These are phyloP conservation scores for Rhodotorula kratochvilovae DNA, from an alignment of 768 basidiomycete genomes.

Conservation along the genomic window DNA sequence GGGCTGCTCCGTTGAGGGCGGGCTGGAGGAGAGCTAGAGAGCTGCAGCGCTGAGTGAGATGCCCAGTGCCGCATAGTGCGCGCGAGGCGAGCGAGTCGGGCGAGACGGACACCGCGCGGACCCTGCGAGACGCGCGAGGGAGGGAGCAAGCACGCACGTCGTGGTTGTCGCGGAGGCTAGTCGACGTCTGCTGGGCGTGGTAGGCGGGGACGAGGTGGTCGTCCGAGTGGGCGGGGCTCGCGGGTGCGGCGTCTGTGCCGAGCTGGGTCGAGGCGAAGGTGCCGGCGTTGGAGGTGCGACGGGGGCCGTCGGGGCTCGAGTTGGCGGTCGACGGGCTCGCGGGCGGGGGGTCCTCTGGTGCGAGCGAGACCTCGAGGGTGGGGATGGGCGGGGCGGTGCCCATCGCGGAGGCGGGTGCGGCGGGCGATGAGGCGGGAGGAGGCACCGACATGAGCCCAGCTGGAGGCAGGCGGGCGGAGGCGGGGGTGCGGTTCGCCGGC, in stretches of 20 bases:
- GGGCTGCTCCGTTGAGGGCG: too few relatives aligned
- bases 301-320: background rate
- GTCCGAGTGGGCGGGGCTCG: slow-evolving; percentile 15
- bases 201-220: slow-evolving; percentile 1
- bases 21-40: too few relatives aligned
- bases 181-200: background rate
- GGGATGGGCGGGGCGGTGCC: background rate
- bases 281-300: background rate
- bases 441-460: too few relatives aligned
- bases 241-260: background rate
- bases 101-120: too few relatives aligned
- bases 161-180: slow-evolving; percentile 22
- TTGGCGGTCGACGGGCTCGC: background rate
- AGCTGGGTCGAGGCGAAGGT: too few relatives aligned
- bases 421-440: too few relatives aligned
- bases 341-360: background rate
- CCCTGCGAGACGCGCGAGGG: background rate
- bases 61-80: too few relatives aligned
- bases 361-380: background rate
- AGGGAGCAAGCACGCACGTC: slow-evolving; percentile 25
- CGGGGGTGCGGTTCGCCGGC: too few relatives aligned
- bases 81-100: too few relatives aligned
- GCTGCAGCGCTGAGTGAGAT: too few relatives aligned
- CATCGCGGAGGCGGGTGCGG: background rate
- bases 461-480: too few relatives aligned